Evolutionary conservation across 1,284 basidiomycete species (phyloP).

Genomic region (Cutaneotrichosporon mucoides): DNA sequence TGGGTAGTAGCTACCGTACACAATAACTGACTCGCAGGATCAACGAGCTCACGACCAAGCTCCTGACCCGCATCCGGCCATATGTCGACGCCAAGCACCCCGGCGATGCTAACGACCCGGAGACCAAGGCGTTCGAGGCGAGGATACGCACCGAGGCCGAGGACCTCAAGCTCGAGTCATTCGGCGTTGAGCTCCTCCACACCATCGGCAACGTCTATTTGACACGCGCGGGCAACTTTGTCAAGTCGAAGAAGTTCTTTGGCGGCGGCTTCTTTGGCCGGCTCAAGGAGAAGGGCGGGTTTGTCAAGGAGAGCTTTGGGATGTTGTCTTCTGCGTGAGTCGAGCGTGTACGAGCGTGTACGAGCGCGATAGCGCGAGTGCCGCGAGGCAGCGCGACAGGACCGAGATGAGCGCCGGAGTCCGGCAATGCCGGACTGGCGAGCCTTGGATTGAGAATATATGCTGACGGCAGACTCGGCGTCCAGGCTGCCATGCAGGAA

Average conservation of each 20-base stretch:
- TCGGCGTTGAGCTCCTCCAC: conserved; percentile 79
- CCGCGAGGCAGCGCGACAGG: no score
- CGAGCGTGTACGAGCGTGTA: no score
- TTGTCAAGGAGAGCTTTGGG: conserved; percentile 92
- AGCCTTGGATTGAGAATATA: no score
- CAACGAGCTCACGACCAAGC: conserved; percentile 65
- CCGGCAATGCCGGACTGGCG: no score
- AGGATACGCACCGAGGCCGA: conserved; percentile 83
- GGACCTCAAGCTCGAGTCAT: conserved; percentile 96
- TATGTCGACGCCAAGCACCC: conserved; percentile 85
- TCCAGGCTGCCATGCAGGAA: conserved; percentile 67
- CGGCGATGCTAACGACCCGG: conserved; percentile 77
- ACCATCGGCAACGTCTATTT: conserved; percentile 87
- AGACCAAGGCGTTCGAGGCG: conserved; percentile 71
- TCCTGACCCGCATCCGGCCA: conserved; percentile 76
- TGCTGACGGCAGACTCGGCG: conserved; percentile 57
- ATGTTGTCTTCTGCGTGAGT: conserved; percentile 77
- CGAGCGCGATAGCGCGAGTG: no score
- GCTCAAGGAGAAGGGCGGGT: conserved; percentile 88
- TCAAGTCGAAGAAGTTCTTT: conserved; percentile 82
- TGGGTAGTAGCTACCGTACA: conserved; percentile 25
- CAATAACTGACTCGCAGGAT: conserved; percentile 45
- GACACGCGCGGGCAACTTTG: conserved; percentile 84
- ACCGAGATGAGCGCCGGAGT: no score
- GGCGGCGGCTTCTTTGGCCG: conserved; percentile 84